Evolutionary conservation across 495 filamentous ascomycete species (phyloP).

Genomic region (Trichoderma orchidacearum): DNA sequence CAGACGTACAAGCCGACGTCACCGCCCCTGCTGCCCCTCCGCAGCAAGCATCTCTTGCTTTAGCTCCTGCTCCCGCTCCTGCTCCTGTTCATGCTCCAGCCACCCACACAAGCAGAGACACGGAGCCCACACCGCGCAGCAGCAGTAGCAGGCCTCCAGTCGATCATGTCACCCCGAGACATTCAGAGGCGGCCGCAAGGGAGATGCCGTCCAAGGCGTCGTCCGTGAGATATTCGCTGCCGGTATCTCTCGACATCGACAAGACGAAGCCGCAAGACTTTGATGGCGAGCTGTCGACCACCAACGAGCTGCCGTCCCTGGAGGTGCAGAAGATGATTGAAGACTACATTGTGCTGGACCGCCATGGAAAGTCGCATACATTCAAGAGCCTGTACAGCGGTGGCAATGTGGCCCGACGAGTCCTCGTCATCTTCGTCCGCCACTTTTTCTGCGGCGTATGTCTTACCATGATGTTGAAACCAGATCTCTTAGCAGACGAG

Average conservation of each 20-base stretch:
- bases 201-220: background rate
- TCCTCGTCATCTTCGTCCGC: conserved; percentile 68
- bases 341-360: conserved; percentile 48
- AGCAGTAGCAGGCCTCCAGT: no score
- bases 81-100: no score
- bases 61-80: no score
- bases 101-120: background rate
- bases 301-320: conserved; percentile 37
- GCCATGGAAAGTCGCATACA: conserved; percentile 42
- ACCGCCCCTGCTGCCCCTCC: background rate
- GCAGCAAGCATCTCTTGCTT: no score
- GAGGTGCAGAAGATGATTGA: conserved; percentile 35
- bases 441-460: conserved; percentile 87
- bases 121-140: no score
- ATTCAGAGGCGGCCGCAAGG: background rate
- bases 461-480: no score
- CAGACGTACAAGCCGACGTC: background rate
- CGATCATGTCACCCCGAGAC: background rate
- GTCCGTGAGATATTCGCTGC: background rate
- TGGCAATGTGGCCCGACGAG: conserved; percentile 35
- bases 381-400: conserved; percentile 59
- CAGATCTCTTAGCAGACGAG: background rate
- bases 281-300: conserved; percentile 29
- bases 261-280: conserved; percentile 20
- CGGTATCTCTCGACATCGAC: conserved; percentile 1